Evolutionary conservation across 2,329 filamentous ascomycete species (phyloP).

Genomic region (Alternaria angustiovoidea): DNA sequence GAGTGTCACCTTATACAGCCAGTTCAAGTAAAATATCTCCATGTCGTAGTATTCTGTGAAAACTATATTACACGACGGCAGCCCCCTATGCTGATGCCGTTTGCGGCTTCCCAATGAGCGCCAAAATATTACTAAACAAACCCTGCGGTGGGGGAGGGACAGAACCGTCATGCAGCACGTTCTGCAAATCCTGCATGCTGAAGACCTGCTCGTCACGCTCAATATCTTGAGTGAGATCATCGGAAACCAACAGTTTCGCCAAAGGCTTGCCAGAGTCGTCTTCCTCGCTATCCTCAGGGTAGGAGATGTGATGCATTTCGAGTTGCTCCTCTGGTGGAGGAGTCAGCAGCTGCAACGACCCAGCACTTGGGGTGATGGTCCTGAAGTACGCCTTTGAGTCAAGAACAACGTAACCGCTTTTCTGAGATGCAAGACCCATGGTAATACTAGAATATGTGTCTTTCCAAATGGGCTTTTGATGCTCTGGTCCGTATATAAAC

Average conservation of each 20-base stretch:
- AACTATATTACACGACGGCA: background rate
- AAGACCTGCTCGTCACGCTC: slow-evolving; percentile 23
- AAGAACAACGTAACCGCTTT: slow-evolving; percentile 74
- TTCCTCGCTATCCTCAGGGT: slow-evolving; percentile 20
- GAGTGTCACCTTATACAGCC: background rate
- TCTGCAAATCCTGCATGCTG: slow-evolving; percentile 26
- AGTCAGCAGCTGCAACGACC: slow-evolving; percentile 36
- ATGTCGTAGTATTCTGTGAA: slow-evolving; percentile 4
- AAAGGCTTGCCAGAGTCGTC: slow-evolving; percentile 9
- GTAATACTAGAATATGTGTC: slow-evolving; percentile 65
- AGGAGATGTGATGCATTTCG: slow-evolving; percentile 31
- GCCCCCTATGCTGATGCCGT: slow-evolving; percentile 20
- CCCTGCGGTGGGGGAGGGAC: slow-evolving; percentile 26
- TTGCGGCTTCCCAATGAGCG: slow-evolving; percentile 23
- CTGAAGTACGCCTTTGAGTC: slow-evolving; percentile 79
- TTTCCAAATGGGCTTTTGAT: slow-evolving; percentile 66
- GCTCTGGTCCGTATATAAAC: slow-evolving; percentile 71
- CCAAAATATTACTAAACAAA: slow-evolving; percentile 25
- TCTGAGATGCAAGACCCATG: slow-evolving; percentile 71
- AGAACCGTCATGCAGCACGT: slow-evolving; percentile 26
- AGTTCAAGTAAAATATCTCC: background rate
- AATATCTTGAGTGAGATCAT: slow-evolving; percentile 22
- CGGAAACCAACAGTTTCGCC: slow-evolving; percentile 5
- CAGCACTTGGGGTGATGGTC: slow-evolving; percentile 46
- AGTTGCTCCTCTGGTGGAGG: slow-evolving; percentile 46